phyloP scores from a whole-genome alignment of 176 grass and related monocot species.

The Bromus sterilis region DNA sequence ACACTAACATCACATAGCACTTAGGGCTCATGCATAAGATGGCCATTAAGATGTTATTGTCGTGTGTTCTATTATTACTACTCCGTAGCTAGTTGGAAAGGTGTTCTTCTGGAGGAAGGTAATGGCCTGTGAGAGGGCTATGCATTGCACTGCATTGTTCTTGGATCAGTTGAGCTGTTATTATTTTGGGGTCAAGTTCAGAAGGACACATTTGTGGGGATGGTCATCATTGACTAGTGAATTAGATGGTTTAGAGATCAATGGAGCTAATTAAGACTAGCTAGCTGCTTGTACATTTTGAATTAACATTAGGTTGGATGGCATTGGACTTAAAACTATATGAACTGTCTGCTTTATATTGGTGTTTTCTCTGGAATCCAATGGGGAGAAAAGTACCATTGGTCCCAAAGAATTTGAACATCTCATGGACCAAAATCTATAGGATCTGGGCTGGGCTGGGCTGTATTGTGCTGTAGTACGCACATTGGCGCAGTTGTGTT shows the following conservation, averaged over 20 bases:
- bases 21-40: constrained; percentile 19
- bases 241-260: constrained; percentile 14
- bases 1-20: constrained; percentile 24
- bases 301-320: constrained; percentile 4
- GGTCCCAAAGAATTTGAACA: not conserved
- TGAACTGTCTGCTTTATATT: no score
- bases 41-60: constrained; percentile 30
- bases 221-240: constrained; percentile 9
- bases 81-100: constrained; percentile 5
- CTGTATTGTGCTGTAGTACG: no score
- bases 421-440: no score
- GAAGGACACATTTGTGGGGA: constrained; percentile 22
- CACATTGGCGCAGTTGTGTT: not conserved
- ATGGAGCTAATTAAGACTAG: not conserved
- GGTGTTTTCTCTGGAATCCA: no score
- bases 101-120: constrained; percentile 48
- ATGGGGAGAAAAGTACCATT: not conserved
- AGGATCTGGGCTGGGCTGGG: no score
- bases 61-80: constrained; percentile 6
- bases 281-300: constrained; percentile 35
- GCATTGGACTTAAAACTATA: no score
- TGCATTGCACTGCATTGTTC: not conserved
- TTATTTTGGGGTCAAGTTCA: constrained; percentile 50
- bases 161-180: constrained; percentile 25
- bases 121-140: constrained; percentile 34